Base-by-base conservation (phyloP, 257 asterid species). In the Capsicum chinense region DNA sequence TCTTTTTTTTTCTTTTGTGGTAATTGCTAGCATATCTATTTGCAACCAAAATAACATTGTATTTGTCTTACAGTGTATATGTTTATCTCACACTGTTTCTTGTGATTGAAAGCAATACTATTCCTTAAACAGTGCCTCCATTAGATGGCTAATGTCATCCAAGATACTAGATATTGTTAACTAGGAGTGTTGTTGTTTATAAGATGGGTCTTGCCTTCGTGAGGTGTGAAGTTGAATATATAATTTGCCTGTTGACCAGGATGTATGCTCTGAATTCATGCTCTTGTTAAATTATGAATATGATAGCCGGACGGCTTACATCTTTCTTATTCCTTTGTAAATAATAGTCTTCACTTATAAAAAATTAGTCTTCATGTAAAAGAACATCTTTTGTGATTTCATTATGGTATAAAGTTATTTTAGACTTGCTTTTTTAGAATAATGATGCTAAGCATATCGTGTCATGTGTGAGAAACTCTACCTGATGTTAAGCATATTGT, bases 81-180 rank as follows among this genome's bases (percentile, higher is more conserved):
- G 33, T 76, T 12, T 76, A 52, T 76, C 62, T 48, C 60, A 48
- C 19, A 19, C 60, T 76, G 50, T 50, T 73, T 76, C 56, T 76
- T 1, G 81, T 50, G 81, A 52, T 52, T 76, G 81, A 76, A 76
- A 76, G 81, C 44, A 76, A 76, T 12, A 33, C 62, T 9, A 76
- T 54, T 76, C 47, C 60, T 50, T 21, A 50, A 74, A 50, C 2
- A 3, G 17, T 76, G 63, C 81, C 39, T 26, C 21, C 47, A 76
- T 52, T 76, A 50, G 21, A 76, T 76, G 62, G 47, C 47, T 50
- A 76, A 50, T 21, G 59, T 50, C 62, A 21, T 76, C 81, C 21
- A 76, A 52, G 13, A 76, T 8, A 76, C 21, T 76, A 76, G 14
- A 52, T 52, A 54, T 50, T 76, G 39, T 26, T 21, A 76, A 52